Conservation (phyloP, 768 basidiomycete species). For the Suillus bovinus region DNA sequence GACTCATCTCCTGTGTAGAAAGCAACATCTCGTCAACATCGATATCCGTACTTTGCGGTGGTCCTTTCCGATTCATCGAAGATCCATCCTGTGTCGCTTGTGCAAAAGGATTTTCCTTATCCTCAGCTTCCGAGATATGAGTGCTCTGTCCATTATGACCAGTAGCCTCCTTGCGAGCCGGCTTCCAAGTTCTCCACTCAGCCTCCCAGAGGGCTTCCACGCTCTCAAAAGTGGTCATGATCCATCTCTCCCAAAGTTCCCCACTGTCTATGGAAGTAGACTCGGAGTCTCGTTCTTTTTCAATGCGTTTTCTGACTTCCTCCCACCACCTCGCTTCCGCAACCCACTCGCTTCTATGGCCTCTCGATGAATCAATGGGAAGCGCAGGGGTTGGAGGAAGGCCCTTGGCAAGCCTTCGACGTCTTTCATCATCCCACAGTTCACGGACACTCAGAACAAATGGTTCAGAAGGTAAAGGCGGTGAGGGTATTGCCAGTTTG, state of each 20-base stretch:
- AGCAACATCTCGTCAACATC: constrained; percentile 33
- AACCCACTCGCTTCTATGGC: constrained; percentile 61
- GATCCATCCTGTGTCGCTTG: constrained; percentile 18
- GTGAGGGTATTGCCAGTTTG: constrained; percentile 58
- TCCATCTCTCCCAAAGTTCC: constrained; percentile 65
- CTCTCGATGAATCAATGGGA: constrained; percentile 65
- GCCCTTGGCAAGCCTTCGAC: constrained; percentile 64
- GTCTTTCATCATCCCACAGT: constrained; percentile 95
- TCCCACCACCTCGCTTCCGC: constrained; percentile 78
- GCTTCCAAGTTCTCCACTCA: constrained; percentile 58
- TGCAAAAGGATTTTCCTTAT: constrained; percentile 26
- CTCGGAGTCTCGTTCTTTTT: constrained; percentile 39
- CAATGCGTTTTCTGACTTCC: constrained; percentile 63
- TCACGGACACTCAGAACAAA: constrained; percentile 88
- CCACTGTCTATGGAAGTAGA: constrained; percentile 23
- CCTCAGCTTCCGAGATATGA: constrained; percentile 21
- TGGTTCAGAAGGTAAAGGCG: constrained; percentile 58
- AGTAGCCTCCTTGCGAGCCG: constrained; percentile 22
- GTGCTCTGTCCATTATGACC: constrained; percentile 24
- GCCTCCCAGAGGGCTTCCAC: constrained; percentile 84
- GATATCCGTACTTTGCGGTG: constrained; percentile 20
- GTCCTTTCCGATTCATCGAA: constrained; percentile 10
- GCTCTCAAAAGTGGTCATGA: constrained; percentile 90
- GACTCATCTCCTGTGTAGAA: constrained; percentile 36
- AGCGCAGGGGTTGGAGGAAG: constrained; percentile 72